phyloP scores from a whole-genome alignment of 495 filamentous ascomycete species.

The Apiosordaria backusii region DNA sequence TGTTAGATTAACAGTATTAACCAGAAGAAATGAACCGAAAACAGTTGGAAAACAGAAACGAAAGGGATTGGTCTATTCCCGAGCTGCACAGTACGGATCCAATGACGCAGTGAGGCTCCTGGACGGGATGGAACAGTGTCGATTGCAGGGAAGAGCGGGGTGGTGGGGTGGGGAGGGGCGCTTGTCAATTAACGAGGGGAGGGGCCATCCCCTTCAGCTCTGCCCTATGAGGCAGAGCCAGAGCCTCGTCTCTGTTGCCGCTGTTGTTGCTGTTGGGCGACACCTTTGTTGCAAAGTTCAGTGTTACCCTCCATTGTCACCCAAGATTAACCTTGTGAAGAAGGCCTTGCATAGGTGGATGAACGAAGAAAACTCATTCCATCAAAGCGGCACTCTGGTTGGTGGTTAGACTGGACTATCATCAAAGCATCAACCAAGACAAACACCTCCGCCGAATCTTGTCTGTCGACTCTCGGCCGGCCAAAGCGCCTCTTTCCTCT shows the following conservation, averaged over 20 bases:
- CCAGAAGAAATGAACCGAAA: not conserved
- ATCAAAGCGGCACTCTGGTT: not conserved
- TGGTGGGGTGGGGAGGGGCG: not conserved
- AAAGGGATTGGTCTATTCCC: not conserved
- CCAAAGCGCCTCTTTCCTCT: not conserved
- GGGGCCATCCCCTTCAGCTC: not conserved
- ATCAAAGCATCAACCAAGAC: not conserved
- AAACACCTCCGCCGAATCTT: not conserved
- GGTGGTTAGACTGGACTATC: not conserved
- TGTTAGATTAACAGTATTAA: not conserved
- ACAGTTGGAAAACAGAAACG: not conserved
- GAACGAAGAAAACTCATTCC: not conserved
- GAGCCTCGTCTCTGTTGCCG: not conserved
- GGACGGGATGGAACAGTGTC: not conserved
- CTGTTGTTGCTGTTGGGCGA: not conserved
- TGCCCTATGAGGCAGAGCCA: conserved; percentile 5
- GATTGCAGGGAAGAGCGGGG: not conserved
- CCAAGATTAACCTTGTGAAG: not conserved
- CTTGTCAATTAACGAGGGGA: not conserved
- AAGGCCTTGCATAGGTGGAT: not conserved
- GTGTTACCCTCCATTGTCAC: not conserved
- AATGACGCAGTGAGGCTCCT: conserved; percentile 4
- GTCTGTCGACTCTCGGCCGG: not conserved
- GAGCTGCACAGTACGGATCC: not conserved
- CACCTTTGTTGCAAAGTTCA: not conserved